Evolutionary conservation across 805 yeast species (phyloP), one percentile per base, ranked within the genome.

Genomic region (Yarrowia porcina): DNA sequence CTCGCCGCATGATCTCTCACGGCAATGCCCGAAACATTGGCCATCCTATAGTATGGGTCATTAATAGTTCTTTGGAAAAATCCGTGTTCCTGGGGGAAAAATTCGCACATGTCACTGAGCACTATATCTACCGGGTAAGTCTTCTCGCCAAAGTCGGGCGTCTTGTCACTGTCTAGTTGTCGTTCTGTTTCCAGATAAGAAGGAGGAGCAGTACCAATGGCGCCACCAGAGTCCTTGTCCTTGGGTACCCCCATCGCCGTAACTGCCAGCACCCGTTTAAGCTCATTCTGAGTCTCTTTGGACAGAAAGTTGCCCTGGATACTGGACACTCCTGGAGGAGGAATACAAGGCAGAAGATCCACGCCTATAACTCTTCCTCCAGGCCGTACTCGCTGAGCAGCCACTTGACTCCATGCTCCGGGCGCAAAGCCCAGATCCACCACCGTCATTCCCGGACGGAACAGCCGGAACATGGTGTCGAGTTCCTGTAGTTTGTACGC

Each of bases 391-490:
- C 81, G 72, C 61, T 82, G 82, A 9, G 81, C 75, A 0, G 93
- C 92, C 1, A 90, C 92, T 71, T 90, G 96, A 9, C 93, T 83
- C 97, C 97, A 90, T 3, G 96, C 91, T 0, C 97, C 97, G 0
- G 97, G 97, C 0, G 97, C 96, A 72, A 85, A 91, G 0, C 97
- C 80, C 49, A 94, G 76, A 75, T 94, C 99, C 4, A 94, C 83
- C 0, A 94, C 88, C 44, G 84, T 82, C 66, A 76, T 79, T 0
- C 83, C 79, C 2, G 79, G 79, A 39, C 75, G 73, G 72, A 93
- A 85, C 1, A 94, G 65, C 32, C 77, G 73, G 74, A 79, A 88
- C 68, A 82, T 84, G 15, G 83, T 77, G 71, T 92, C 85, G 11
- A 94, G 79, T 70, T 93, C 96, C 21, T 85, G 72, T 33, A 94